phyloP scores from a whole-genome alignment of 768 basidiomycete species.

The Inosperma sp. region DNA sequence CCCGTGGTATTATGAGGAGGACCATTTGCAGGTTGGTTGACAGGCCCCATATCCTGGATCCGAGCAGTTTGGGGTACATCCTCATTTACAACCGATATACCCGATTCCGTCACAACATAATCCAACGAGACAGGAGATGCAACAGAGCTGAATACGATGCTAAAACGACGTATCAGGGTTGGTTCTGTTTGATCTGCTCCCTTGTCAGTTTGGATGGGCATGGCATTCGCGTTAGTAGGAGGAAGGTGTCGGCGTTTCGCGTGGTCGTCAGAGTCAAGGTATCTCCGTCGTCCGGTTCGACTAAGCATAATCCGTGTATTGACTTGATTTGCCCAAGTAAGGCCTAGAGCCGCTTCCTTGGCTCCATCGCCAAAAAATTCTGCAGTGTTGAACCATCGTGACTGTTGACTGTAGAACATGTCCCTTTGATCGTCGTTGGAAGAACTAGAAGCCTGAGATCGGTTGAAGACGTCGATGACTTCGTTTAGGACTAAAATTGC shows the following conservation, averaged over 20 bases:
- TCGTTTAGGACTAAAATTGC: constrained; percentile 88
- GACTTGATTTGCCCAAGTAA: constrained; percentile 92
- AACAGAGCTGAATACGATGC: constrained; percentile 74
- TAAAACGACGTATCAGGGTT: constrained; percentile 63
- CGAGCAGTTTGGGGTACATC: not conserved
- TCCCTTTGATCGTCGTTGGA: constrained; percentile 27
- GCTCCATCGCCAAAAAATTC: constrained; percentile 51
- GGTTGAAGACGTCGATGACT: constrained; percentile 73
- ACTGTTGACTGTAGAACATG: constrained; percentile 66
- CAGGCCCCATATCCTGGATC: not conserved
- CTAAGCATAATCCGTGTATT: constrained; percentile 81
- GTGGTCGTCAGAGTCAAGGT: constrained; percentile 38
- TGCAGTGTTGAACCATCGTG: constrained; percentile 69
- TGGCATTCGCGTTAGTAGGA: not conserved
- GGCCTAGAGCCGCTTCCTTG: constrained; percentile 82
- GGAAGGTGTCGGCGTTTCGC: constrained; percentile 24
- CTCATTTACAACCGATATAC: constrained; percentile 35
- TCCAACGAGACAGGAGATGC: constrained; percentile 57
- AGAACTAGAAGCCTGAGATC: constrained; percentile 17
- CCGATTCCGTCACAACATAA: constrained; percentile 64
- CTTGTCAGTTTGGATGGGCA: constrained; percentile 7
- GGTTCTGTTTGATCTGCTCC: constrained; percentile 34
- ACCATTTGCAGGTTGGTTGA: not conserved
- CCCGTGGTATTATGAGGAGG: not conserved
- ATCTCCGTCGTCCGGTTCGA: constrained; percentile 65